phyloP scores from a whole-genome alignment of 257 asterid genomes.

The Salvia splendens region DNA sequence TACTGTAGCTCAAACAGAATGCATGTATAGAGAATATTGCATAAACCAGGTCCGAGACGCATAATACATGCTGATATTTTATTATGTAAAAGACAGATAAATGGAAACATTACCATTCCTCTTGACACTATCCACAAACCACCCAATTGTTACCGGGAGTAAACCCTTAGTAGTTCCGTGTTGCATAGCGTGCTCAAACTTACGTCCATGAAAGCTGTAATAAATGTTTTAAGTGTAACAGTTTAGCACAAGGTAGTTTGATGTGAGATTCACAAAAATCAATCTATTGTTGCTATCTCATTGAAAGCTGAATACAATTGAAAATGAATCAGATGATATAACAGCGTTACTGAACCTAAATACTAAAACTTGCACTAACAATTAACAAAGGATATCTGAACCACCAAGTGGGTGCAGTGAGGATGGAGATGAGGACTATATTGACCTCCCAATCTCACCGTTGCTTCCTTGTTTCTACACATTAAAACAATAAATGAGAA shows the following conservation, averaged over 20 bases:
- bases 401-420: constrained; percentile 97
- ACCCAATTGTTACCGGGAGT: constrained; percentile 73
- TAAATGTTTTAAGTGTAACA: constrained; percentile 53
- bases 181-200: constrained; percentile 85
- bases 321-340: background rate
- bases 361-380: background rate
- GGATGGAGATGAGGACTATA: constrained; percentile 94
- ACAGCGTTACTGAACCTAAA: constrained; percentile 12
- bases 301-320: background rate
- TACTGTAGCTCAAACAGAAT: constrained; percentile 24
- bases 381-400: constrained; percentile 80
- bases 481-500: constrained; percentile 20
- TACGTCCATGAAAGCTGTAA: constrained; percentile 78
- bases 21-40: constrained; percentile 16
- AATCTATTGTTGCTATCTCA: background rate
- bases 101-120: constrained; percentile 56
- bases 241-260: background rate
- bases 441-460: constrained; percentile 87
- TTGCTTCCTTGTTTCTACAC: constrained; percentile 89
- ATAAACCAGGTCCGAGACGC: background rate
- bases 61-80: background rate
- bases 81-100: constrained; percentile 28
- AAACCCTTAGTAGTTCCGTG: constrained; percentile 80
- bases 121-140: constrained; percentile 94
- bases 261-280: background rate